Evolutionary conservation across 2,329 filamentous ascomycete genomes (phyloP).

Genomic region (Fusarium odoratissimum): DNA sequence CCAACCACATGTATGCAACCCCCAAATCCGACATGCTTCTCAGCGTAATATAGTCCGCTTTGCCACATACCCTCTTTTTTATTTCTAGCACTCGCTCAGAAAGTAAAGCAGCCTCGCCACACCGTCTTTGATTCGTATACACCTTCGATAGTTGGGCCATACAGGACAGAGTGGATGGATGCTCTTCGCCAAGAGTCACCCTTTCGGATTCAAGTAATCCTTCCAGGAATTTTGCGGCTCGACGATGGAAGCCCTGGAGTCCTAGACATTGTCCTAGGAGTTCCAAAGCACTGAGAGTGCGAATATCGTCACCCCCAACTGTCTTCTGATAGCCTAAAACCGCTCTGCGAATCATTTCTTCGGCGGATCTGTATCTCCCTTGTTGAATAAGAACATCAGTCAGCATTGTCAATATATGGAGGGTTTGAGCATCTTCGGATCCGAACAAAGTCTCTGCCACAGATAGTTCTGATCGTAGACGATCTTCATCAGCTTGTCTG

Average conservation of each 20-base stretch:
- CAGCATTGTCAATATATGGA: rapidly evolving
- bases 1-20: rapidly evolving
- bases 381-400: rapidly evolving
- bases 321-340: rapidly evolving
- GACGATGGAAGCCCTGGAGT: rapidly evolving
- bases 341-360: background rate
- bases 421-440: rapidly evolving
- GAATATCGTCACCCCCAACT: rapidly evolving
- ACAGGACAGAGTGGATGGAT: rapidly evolving
- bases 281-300: rapidly evolving
- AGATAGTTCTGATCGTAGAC: background rate
- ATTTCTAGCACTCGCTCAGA: rapidly evolving
- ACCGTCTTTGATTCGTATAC: rapidly evolving
- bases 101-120: rapidly evolving
- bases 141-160: rapidly evolving
- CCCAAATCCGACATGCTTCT: rapidly evolving
- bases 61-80: rapidly evolving
- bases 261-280: rapidly evolving
- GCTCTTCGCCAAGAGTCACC: rapidly evolving
- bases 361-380: background rate
- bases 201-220: background rate
- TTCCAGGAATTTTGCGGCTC: background rate
- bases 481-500: background rate
- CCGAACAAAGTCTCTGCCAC: background rate
- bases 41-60: rapidly evolving